Evolutionary conservation across 2,329 filamentous ascomycete genomes (phyloP), one percentile per base, ranked within the genome.

Genomic region (Ophiosphaerella herpotricha): DNA sequence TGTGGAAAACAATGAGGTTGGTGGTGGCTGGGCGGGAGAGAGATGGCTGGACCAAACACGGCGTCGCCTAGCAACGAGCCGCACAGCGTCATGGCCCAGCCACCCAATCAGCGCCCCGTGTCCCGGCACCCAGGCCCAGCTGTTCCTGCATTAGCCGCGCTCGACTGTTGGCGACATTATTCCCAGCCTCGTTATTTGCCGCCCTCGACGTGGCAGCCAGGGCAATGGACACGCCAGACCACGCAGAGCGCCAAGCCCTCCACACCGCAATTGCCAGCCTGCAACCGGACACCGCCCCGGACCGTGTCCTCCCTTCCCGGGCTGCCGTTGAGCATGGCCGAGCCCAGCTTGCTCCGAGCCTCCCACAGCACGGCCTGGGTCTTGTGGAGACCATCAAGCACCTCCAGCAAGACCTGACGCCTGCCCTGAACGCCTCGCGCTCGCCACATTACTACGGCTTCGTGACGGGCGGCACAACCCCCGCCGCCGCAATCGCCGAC

Each of bases 401-500:
- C 57, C 60, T 83, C 3, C 56, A 71, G 5, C 54, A 74, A 6
- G 77, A 81, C 26, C 65, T 83, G 6, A 68, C 70, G 3, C 78
- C 79, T 6, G 88, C 81, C 1, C 80, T 94, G 51, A 91, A 87
- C 61, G 82, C 79, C 13, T 82, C 85, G 63, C 80, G 66, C 26
- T 74, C 73, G 8, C 60, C 70, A 18, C 66, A 68, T 13, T 73
- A 95, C 78, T 95, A 90, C 71, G 92, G 91, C 51, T 96, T 97
- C 70, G 88, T 97, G 5, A 96, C 87, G 0, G 93, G 93, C 38
- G 89, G 90, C 12, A 79, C 82, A 7, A 89, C 92, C 0, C 90
- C 91, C 5, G 85, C 91, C 21, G 91, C 91, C 29, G 82, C 88
- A 60, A 83, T 90, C 46, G 92, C 91, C 1, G 93, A 97, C 70